Evolutionary conservation across 2,329 filamentous ascomycete genomes (phyloP).

Genomic region (Fusarium aywerte): DNA sequence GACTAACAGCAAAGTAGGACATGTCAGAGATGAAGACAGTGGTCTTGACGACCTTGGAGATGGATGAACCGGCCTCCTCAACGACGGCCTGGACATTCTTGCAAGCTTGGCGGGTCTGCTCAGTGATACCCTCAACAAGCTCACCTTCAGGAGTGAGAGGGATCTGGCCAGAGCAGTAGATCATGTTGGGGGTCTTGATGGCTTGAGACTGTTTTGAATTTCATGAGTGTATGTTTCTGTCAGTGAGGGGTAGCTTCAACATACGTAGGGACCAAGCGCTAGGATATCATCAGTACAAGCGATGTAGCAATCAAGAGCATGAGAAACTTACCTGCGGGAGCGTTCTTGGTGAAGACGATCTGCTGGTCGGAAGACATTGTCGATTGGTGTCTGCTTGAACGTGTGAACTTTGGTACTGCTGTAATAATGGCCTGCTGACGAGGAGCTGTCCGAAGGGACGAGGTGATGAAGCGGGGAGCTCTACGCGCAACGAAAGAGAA

Average conservation of each 20-base stretch:
- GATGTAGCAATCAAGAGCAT: background rate
- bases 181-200: conserved; percentile 71
- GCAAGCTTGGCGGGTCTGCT: conserved; percentile 72
- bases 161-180: conserved; percentile 79
- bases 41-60: conserved; percentile 88
- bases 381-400: conserved; percentile 49
- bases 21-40: conserved; percentile 93
- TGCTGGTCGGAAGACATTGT: conserved; percentile 61
- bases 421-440: conserved; percentile 13
- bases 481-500: conserved; percentile 34
- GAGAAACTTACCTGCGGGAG: conserved; percentile 64
- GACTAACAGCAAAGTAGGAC: conserved; percentile 77
- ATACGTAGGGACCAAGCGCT: conserved; percentile 73
- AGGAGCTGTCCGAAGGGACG: conserved; percentile 34
- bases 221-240: conserved; percentile 24
- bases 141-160: conserved; percentile 69
- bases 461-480: conserved; percentile 40
- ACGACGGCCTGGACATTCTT: conserved; percentile 88
- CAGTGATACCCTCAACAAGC: conserved; percentile 68
- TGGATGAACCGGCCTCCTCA: conserved; percentile 79
- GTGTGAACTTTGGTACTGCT: conserved; percentile 48
- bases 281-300: conserved; percentile 14
- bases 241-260: conserved; percentile 45
- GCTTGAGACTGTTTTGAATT: conserved; percentile 65
- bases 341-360: conserved; percentile 68